These are phyloP conservation scores for Talaromyces sp. DNA, from an alignment of 2,329 filamentous ascomycete species.

Conservation along the genomic window DNA sequence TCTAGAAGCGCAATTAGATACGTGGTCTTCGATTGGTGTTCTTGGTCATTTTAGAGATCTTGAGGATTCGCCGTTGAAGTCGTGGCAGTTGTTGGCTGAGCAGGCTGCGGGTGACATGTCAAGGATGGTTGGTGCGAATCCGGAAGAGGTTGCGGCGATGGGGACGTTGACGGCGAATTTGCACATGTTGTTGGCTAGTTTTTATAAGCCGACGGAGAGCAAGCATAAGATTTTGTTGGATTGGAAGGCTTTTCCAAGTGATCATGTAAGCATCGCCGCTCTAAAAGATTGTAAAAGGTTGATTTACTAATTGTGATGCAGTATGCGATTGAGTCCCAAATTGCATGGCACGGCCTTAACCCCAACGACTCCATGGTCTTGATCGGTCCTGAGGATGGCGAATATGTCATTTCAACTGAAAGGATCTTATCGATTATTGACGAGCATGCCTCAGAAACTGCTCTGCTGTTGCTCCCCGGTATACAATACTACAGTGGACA, in stretches of 20 bases:
- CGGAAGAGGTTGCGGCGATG: constrained; percentile 78
- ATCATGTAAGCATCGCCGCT: constrained; percentile 56
- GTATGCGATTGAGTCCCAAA: constrained; percentile 80
- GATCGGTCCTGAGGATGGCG: constrained; percentile 59
- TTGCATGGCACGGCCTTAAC: constrained; percentile 65
- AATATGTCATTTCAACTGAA: constrained; percentile 63
- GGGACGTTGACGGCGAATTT: constrained; percentile 78
- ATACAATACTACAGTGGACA: constrained; percentile 92
- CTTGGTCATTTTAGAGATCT: constrained; percentile 74
- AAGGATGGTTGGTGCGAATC: constrained; percentile 67
- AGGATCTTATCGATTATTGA: constrained; percentile 71
- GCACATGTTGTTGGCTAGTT: constrained; percentile 75
- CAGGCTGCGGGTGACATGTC: constrained; percentile 67
- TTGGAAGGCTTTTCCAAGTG: constrained; percentile 83
- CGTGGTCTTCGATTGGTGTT: constrained; percentile 79
- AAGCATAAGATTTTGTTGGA: constrained; percentile 76
- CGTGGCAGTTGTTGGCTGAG: constrained; percentile 77
- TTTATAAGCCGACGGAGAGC: constrained; percentile 66
- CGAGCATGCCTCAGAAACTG: constrained; percentile 65
- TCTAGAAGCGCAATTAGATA: constrained; percentile 69
- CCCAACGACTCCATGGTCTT: constrained; percentile 67
- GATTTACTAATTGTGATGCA: constrained; percentile 34
- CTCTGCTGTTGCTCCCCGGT: constrained; percentile 74
- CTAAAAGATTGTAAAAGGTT: neutral
- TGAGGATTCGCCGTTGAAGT: constrained; percentile 61